phyloP scores from a whole-genome alignment of 1,139 yeast species.

The Blastobotrys arbuscula region DNA sequence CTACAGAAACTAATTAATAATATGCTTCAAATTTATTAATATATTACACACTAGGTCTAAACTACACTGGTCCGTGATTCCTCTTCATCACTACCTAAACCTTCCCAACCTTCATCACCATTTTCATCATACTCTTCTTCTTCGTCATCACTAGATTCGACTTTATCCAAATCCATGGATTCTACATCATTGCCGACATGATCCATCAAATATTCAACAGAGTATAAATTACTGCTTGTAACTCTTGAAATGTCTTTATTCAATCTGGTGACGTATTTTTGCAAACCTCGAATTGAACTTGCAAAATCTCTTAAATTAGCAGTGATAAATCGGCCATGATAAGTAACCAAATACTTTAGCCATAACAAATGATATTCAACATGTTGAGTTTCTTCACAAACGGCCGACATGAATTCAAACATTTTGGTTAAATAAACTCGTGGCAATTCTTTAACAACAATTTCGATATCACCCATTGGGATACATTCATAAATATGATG shows the following conservation, averaged over 20 bases:
- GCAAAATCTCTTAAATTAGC: slow-evolving; percentile 59
- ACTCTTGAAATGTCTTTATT: slow-evolving; percentile 66
- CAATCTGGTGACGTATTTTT: slow-evolving; percentile 65
- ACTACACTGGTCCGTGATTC: slow-evolving; percentile 12
- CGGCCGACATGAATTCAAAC: slow-evolving; percentile 64
- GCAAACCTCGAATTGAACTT: slow-evolving; percentile 63
- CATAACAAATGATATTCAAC: slow-evolving; percentile 78
- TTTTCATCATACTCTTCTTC: slow-evolving; percentile 25
- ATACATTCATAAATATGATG: slow-evolving; percentile 68
- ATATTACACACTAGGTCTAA: too few relatives aligned
- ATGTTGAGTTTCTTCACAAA: slow-evolving; percentile 73
- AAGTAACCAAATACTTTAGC: slow-evolving; percentile 61
- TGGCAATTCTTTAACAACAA: slow-evolving; percentile 67
- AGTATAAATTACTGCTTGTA: slow-evolving; percentile 51
- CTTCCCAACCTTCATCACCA: slow-evolving; percentile 39
- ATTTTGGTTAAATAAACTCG: slow-evolving; percentile 66
- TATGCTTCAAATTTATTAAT: background rate
- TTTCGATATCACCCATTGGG: slow-evolving; percentile 65
- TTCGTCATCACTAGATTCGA: slow-evolving; percentile 24
- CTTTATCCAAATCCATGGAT: slow-evolving; percentile 25
- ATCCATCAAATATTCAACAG: slow-evolving; percentile 39
- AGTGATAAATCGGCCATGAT: slow-evolving; percentile 74
- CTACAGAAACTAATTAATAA: background rate
- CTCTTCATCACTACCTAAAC: slow-evolving; percentile 29
- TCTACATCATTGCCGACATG: slow-evolving; percentile 17